phyloP scores from a whole-genome alignment of 2,329 filamentous ascomycete species.

The Fusarium oligoseptatum region DNA sequence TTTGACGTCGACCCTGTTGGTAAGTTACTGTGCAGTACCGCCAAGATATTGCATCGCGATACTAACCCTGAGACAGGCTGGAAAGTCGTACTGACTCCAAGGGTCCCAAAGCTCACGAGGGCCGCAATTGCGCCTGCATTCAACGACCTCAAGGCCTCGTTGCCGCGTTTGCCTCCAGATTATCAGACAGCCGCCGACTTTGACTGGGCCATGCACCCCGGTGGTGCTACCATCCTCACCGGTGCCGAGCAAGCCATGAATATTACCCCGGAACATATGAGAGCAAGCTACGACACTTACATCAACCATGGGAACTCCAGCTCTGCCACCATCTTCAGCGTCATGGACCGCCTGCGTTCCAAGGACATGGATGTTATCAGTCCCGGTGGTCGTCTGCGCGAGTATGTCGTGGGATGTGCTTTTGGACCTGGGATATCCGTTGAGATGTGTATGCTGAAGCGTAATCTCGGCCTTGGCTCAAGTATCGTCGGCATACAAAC shows the following conservation, averaged over 20 bases:
- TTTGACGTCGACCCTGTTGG: constrained; percentile 75
- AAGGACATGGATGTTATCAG: constrained; percentile 72
- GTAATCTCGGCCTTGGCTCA: constrained; percentile 46
- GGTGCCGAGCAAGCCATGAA: constrained; percentile 71
- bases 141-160: constrained; percentile 63
- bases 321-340: constrained; percentile 77
- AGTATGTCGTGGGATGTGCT: constrained; percentile 75
- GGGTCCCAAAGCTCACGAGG: constrained; percentile 70
- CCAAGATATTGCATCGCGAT: not conserved
- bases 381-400: constrained; percentile 61
- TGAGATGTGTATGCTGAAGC: constrained; percentile 76
- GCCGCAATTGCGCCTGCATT: constrained; percentile 67
- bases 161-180: constrained; percentile 59
- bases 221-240: constrained; percentile 74
- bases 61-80: constrained; percentile 59
- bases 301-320: constrained; percentile 77
- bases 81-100: constrained; percentile 75
- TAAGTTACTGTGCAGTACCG: constrained; percentile 47
- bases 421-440: constrained; percentile 78
- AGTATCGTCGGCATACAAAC: constrained; percentile 59
- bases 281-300: constrained; percentile 78
- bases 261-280: constrained; percentile 73
- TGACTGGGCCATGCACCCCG: constrained; percentile 81
- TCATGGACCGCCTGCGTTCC: constrained; percentile 71
- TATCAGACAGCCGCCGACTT: constrained; percentile 68